Base-by-base conservation (phyloP, 345 rosid species). In the Bruguiera gymnorhiza region DNA sequence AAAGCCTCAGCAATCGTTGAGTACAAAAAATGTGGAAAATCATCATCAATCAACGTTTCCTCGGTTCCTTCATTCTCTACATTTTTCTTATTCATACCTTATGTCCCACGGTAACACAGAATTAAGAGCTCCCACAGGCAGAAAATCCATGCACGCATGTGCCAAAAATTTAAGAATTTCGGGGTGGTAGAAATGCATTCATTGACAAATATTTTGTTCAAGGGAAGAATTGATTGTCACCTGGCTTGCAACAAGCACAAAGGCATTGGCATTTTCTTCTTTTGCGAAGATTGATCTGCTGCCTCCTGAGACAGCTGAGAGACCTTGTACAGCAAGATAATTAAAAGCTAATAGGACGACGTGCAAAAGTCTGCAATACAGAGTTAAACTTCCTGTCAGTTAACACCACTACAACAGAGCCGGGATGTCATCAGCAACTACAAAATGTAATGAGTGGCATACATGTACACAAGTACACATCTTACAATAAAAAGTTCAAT, bases 241-340 rank as follows among this genome's bases (percentile, higher is more conserved):
- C 96, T 93, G 97, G 82, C 97, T 93, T 68, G 97, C 82, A 53
- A 89, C 90, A 31, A 93, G 88, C 68, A 91, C 65, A 55, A 83
- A 86, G 63, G 96, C 97, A 36, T 54, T 69, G 31, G 77, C 80
- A 78, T 93, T 93, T 80, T 83, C 92, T 83, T 87, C 82, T 81
- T 79, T 77, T 36, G 86, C 69, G 67, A 85, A 88, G 72, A 76
- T 72, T 32, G 89, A 86, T 54, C 69, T 81, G 69, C 63, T 59
- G 66, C 78, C 83, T 57, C 87, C 94, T 54, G 87, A 76, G 74
- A 80, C 72, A 61, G 81, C 68, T 46, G 93, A 80, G 58, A 86
- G 78, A 75, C 83, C 79, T 74, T 64, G 77, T 75, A 93, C 39
- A 23, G 89, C 79, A 36, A 89, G 26, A 73, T 78, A 69, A 67